Evolutionary conservation across 176 grass and related monocot species (phyloP).

Genomic region (Pontederia paniculata): DNA sequence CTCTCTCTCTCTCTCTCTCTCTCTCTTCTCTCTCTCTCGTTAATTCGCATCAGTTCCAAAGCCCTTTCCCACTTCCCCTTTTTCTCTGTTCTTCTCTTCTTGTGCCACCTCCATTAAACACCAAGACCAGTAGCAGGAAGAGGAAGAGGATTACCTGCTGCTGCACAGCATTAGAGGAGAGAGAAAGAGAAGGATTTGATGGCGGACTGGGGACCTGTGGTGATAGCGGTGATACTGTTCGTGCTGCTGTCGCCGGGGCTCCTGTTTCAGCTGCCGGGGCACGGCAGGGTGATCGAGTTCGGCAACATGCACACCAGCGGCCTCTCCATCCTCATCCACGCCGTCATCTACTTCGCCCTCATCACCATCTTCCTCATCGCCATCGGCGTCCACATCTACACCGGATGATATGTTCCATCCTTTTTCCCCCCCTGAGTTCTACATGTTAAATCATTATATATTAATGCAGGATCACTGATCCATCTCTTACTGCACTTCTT

Average conservation of each 20-base stretch:
- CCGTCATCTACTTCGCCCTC: conserved; percentile 74
- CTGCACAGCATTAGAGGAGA: neutral
- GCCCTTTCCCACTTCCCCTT: no score
- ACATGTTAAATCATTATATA: no score
- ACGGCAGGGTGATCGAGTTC: conserved; percentile 53
- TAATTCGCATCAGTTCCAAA: no score
- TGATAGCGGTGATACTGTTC: conserved; percentile 72
- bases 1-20: no score
- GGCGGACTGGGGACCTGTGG: conserved; percentile 73
- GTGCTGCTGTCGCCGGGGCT: conserved; percentile 79
- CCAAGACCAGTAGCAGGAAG: no score
- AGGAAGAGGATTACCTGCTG: neutral
- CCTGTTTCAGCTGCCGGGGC: conserved; percentile 70
- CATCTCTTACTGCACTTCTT: no score
- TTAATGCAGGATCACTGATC: no score
- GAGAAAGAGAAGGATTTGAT: conserved; percentile 5
- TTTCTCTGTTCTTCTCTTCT: no score
- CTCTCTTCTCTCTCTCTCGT: no score
- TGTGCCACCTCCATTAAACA: no score
- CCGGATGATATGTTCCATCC: no score
- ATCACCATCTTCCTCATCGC: conserved; percentile 76
- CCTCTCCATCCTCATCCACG: conserved; percentile 66
- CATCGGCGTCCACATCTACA: conserved; percentile 51
- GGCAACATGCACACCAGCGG: conserved; percentile 87
- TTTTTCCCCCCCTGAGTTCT: no score